Evolutionary conservation across 441 rosid species (phyloP).

Genomic region (Syzygium syzygioides): DNA sequence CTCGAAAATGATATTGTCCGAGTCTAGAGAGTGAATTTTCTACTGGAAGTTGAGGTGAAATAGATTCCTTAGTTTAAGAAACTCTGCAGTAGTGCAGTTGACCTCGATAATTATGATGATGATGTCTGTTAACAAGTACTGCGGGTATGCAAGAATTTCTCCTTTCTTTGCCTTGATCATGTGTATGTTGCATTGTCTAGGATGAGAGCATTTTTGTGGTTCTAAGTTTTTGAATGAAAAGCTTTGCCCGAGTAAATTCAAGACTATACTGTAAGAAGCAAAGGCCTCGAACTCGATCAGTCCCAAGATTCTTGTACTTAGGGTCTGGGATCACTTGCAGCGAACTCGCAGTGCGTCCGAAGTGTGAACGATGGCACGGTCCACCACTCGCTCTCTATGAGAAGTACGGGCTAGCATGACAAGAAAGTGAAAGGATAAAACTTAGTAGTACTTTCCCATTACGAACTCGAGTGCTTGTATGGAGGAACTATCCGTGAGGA

Average conservation of each 20-base stretch:
- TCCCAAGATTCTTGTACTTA: not conserved
- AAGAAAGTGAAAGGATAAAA: not conserved
- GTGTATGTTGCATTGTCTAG: not conserved
- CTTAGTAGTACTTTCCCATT: not conserved
- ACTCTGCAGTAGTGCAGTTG: not conserved
- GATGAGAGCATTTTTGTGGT: not conserved
- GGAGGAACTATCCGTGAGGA: not conserved
- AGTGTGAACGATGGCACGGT: not conserved
- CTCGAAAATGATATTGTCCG: not conserved
- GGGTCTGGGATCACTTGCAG: not conserved
- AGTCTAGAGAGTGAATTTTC: not conserved
- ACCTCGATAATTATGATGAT: not conserved
- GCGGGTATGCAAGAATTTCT: not conserved
- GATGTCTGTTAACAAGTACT: not conserved
- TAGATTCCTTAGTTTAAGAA: not conserved
- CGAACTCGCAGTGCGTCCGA: not conserved
- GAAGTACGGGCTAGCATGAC: not conserved
- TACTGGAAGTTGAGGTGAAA: not conserved
- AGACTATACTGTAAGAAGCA: not conserved
- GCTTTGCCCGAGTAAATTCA: not conserved
- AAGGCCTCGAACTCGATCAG: not conserved
- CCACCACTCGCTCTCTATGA: not conserved
- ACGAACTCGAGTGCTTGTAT: not conserved
- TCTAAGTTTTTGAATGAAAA: not conserved
- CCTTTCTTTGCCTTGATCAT: not conserved